Conservation (phyloP, 1,284 basidiomycete genomes). For the Phellinidium pouzarii region DNA sequence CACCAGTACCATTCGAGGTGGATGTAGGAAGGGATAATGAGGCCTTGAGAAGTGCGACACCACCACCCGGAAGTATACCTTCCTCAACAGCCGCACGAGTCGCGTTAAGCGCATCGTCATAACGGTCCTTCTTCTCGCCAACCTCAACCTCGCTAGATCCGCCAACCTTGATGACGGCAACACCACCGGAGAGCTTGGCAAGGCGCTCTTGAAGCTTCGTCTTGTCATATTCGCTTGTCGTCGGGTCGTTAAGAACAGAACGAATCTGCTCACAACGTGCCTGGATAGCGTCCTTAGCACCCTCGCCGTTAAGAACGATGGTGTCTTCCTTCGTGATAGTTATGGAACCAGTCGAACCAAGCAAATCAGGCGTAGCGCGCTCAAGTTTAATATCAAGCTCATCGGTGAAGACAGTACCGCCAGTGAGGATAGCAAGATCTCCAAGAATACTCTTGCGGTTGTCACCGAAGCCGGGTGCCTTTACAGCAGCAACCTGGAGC, state of each 20-base stretch:
- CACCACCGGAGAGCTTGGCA: constrained; percentile 93
- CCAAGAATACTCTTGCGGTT: constrained; percentile 98
- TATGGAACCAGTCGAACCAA: constrained; percentile 88
- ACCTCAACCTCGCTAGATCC: constrained; percentile 94
- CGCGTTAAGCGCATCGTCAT: constrained; percentile 96
- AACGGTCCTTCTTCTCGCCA: constrained; percentile 98
- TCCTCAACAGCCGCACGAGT: constrained; percentile 98
- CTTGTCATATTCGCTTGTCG: constrained; percentile 91
- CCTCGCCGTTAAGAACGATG: constrained; percentile 91
- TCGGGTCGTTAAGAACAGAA: constrained; percentile 72
- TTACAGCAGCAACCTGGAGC: constrained; percentile 88
- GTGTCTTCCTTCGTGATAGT: constrained; percentile 99
- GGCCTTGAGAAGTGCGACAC: constrained; percentile 88
- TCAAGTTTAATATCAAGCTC: constrained; percentile 98
- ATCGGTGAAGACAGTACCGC: constrained; percentile 96
- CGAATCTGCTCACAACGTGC: constrained; percentile 96
- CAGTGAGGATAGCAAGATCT: constrained; percentile 94
- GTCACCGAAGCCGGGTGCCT: constrained; percentile 98
- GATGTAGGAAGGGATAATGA: constrained; percentile 68
- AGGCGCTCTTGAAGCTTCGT: constrained; percentile 96
- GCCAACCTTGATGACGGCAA: constrained; percentile 98
- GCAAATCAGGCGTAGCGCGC: constrained; percentile 81
- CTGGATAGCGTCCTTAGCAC: constrained; percentile 79
- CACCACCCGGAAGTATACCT: constrained; percentile 95
- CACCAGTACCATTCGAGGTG: constrained; percentile 39